Evolutionary conservation across 2,329 filamentous ascomycete genomes (phyloP), one percentile per base, ranked within the genome.

Genomic region (Leptographium radiaticola): DNA sequence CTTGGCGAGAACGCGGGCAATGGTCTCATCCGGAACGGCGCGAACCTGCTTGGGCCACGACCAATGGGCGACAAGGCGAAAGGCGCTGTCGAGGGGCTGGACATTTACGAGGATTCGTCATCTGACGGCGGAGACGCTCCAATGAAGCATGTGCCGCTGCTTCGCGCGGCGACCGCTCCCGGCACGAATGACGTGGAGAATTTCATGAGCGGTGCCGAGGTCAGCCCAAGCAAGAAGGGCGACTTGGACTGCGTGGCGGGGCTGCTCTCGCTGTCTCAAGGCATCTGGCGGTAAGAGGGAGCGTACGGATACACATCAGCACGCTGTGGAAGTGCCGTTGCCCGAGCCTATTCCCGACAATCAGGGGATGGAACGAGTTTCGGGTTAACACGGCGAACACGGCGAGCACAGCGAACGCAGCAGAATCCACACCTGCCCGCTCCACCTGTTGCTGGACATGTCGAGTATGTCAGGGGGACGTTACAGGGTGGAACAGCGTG

Each of bases 171-270:
- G 4, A 59, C 57, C 1, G 13, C 54, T 1, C 53, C 57, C 2
- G 55, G 51, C 50, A 79, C 83, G 54, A 74, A 77, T 5, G 86
- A 93, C 51, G 75, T 91, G 45, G 80, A 85, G 58, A 75, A 73
- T 4, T 90, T 91, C 67, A 90, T 93, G 84, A 72, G 75, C 38
- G 75, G 75, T 50, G 77, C 79, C 33, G 76, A 79, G 36, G 75
- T 81, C 58, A 81, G 79, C 64, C 83, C 81, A 10, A 83, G 83
- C 64, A 88, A 89, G 68, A 83, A 81, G 65, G 80, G 83, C 54
- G 91, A 96, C 64, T 75, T 95, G 66, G 89, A 94, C 65, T 94
- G 89, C 64, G 84, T 95, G 48, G 88, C 91, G 53, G 89, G 89
- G n/a, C 70, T 97, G 59, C 68, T 96, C 58, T 91, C 87, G 51